Evolutionary conservation across 495 filamentous ascomycete species (phyloP).

Genomic region (Corynascus novoguineensis): DNA sequence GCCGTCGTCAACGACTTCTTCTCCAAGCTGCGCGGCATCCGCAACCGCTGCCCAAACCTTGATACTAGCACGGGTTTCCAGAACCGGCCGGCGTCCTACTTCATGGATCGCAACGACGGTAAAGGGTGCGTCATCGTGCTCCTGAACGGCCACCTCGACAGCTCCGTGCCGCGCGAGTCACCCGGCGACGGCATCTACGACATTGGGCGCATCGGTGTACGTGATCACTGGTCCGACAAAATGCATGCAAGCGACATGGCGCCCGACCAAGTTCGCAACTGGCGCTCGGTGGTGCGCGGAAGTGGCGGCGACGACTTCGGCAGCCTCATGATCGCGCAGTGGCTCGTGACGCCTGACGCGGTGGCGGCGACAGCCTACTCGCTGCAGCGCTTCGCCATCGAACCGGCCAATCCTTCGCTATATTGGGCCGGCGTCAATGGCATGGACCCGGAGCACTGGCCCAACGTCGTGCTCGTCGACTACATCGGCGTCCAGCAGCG

Average conservation of each 20-base stretch:
- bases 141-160: conserved; percentile 16
- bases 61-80: conserved; percentile 19
- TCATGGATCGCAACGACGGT: conserved; percentile 22
- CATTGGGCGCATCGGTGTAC: conserved; percentile 3
- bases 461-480: conserved; percentile 23
- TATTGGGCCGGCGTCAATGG: conserved; percentile 25
- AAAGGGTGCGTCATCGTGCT: conserved; percentile 23
- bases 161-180: conserved; percentile 12
- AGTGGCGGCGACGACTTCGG: conserved; percentile 13
- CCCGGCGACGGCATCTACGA: conserved; percentile 21
- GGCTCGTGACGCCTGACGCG: conserved; percentile 21
- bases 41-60: conserved; percentile 22
- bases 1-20: conserved; percentile 17
- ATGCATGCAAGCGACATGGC: conserved; percentile 15
- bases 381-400: conserved; percentile 19
- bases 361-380: conserved; percentile 13
- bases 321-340: conserved; percentile 19
- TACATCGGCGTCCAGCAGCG: conserved; percentile 22
- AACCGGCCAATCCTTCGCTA: conserved; percentile 23
- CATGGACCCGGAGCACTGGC: conserved; percentile 22
- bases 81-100: conserved; percentile 18
- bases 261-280: conserved; percentile 16
- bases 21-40: conserved; percentile 17
- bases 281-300: conserved; percentile 10
- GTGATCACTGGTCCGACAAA: conserved; percentile 23